These are phyloP conservation scores for Pleurotus eryngii DNA, from an alignment of 768 basidiomycete genomes.

Conservation along the genomic window DNA sequence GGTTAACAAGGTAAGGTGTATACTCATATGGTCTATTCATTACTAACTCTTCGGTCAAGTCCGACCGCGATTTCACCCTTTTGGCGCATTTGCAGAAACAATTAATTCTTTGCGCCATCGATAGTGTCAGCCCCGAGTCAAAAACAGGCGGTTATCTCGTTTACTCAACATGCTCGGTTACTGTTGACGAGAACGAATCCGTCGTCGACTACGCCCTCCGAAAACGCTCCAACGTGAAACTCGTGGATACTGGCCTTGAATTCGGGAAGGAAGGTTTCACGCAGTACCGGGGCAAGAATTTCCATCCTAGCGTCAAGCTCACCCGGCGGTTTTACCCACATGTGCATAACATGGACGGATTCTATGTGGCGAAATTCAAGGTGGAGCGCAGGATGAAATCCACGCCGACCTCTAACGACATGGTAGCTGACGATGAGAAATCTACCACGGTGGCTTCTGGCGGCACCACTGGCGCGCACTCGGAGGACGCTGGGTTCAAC, in stretches of 20 bases:
- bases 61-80: constrained; percentile 92
- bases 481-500: constrained; percentile 60
- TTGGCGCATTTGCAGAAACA: constrained; percentile 98
- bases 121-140: constrained; percentile 87
- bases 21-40: background rate
- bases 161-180: constrained; percentile 98
- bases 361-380: constrained; percentile 98
- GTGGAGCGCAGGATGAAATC: constrained; percentile 75
- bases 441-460: constrained; percentile 18
- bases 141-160: constrained; percentile 92
- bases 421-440: constrained; percentile 24
- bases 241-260: constrained; percentile 89
- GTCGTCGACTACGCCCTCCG: constrained; percentile 97
- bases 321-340: constrained; percentile 94
- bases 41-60: constrained; percentile 40
- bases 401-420: constrained; percentile 23
- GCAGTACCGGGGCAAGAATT: constrained; percentile 86
- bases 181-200: constrained; percentile 96
- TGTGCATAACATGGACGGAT: constrained; percentile 99
- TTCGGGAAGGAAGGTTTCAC: constrained; percentile 94
- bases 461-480: constrained; percentile 13
- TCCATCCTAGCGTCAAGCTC: constrained; percentile 72
- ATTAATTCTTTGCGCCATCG: constrained; percentile 95
- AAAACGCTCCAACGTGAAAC: constrained; percentile 88
- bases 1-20: constrained; percentile 80